Evolutionary conservation across 108 stramenopile genomes (phyloP).

Genomic region (Parietichytrium sp.): DNA sequence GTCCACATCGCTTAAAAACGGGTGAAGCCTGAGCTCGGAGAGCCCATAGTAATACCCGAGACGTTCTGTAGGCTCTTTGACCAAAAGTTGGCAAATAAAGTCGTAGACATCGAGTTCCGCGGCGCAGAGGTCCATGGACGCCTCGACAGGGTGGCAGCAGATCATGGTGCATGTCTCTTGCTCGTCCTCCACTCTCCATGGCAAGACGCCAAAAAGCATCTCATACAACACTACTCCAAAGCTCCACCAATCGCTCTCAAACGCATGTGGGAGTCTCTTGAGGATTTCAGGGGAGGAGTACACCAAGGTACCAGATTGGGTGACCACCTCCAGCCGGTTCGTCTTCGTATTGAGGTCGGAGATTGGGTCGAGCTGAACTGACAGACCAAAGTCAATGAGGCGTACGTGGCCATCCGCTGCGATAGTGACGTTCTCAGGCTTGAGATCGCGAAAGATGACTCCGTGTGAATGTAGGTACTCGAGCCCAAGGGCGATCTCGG

Average conservation of each 20-base stretch:
- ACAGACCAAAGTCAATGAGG: slow-evolving; percentile 64
- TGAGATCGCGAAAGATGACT: slow-evolving; percentile 89
- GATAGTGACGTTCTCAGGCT: slow-evolving; percentile 68
- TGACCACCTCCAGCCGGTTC: slow-evolving; percentile 35
- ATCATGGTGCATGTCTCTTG: slow-evolving; percentile 23
- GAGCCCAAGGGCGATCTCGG: slow-evolving; percentile 66
- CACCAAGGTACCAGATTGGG: slow-evolving; percentile 66
- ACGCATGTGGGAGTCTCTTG: slow-evolving; percentile 85
- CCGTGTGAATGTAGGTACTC: slow-evolving; percentile 71
- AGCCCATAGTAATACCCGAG: slow-evolving; percentile 73
- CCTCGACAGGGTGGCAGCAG: neutral
- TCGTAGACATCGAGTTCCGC: neutral
- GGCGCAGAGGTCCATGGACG: slow-evolving; percentile 50
- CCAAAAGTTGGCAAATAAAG: slow-evolving; percentile 61
- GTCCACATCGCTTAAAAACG: slow-evolving; percentile 81
- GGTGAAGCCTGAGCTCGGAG: slow-evolving; percentile 79
- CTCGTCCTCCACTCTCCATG: neutral
- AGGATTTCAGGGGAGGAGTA: slow-evolving; percentile 83
- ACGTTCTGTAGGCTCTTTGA: slow-evolving; percentile 79
- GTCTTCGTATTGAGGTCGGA: neutral
- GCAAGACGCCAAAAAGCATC: slow-evolving; percentile 79
- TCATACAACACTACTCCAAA: slow-evolving; percentile 88
- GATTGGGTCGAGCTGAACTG: neutral
- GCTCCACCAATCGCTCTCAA: slow-evolving; percentile 94
- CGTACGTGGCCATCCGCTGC: slow-evolving; percentile 62